These are phyloP conservation scores for Iberis pinnata DNA, from an alignment of 345 rosid species.

Conservation along the genomic window DNA sequence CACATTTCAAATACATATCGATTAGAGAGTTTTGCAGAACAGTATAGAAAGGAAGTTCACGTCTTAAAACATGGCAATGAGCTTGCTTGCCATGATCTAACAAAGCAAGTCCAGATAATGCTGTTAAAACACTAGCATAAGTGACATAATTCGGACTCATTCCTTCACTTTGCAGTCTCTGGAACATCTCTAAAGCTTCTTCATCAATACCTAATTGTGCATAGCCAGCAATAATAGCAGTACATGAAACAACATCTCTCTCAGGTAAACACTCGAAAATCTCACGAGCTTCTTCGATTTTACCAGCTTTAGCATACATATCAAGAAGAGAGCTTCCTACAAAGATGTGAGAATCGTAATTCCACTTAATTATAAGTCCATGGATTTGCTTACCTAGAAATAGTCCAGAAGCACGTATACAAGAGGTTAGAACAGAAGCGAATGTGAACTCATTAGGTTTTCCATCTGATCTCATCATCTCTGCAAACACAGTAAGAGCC, in stretches of 20 bases:
- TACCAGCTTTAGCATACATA: slow-evolving; percentile 87
- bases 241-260: slow-evolving; percentile 93
- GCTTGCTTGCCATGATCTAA: slow-evolving; percentile 80
- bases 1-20: slow-evolving; percentile 93
- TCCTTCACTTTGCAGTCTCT: slow-evolving; percentile 55
- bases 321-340: slow-evolving; percentile 96
- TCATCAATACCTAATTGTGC: slow-evolving; percentile 74
- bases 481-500: slow-evolving; percentile 51
- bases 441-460: slow-evolving; percentile 79
- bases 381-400: slow-evolving; percentile 72
- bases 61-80: slow-evolving; percentile 63
- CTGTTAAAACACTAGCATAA: slow-evolving; percentile 65
- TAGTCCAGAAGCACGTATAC: slow-evolving; percentile 45
- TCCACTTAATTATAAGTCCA: slow-evolving; percentile 49
- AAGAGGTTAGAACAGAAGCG: slow-evolving; percentile 61
- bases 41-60: slow-evolving; percentile 46
- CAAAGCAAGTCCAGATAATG: slow-evolving; percentile 78
- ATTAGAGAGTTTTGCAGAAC: slow-evolving; percentile 78
- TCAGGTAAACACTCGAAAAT: slow-evolving; percentile 65
- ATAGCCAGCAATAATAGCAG: slow-evolving; percentile 87
- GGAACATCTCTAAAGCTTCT: slow-evolving; percentile 66
- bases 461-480: slow-evolving; percentile 62
- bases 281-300: slow-evolving; percentile 65
- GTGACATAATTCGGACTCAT: slow-evolving; percentile 81
- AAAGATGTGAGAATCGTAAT: slow-evolving; percentile 49